Percentiles rank a stretch among this genome's conserved stretches.
Conservation (phyloP, 805 yeast genomes). For the Saturnispora bothae region DNA sequence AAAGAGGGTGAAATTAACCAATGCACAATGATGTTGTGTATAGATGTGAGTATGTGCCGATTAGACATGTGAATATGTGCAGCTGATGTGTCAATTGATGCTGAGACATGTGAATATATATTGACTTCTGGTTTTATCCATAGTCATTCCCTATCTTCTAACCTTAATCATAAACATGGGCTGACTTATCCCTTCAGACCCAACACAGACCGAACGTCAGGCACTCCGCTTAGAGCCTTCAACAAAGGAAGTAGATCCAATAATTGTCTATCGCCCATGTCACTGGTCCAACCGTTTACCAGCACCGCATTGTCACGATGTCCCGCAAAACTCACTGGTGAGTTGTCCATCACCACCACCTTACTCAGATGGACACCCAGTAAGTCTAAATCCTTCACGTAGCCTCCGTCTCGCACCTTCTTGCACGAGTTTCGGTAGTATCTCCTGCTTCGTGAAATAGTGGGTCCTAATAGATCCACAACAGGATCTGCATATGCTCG, state of each 20-base stretch:
- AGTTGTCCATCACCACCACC: slow-evolving; percentile 78
- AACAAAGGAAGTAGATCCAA: slow-evolving; percentile 73
- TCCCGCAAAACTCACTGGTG: slow-evolving; percentile 78
- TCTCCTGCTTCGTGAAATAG: slow-evolving; percentile 62
- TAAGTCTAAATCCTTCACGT: slow-evolving; percentile 55
- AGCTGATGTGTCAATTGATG: too few relatives aligned
- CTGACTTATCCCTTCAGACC: slow-evolving; percentile 15
- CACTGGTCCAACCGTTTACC: slow-evolving; percentile 97
- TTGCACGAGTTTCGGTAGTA: slow-evolving; percentile 14
- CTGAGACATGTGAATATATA: too few relatives aligned
- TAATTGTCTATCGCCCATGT: slow-evolving; percentile 81
- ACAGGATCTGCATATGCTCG: slow-evolving; percentile 96
- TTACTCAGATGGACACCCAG: slow-evolving; percentile 20
- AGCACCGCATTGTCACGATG: slow-evolving; percentile 84
- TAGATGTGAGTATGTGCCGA: too few relatives aligned
- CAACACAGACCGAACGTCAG: slow-evolving; percentile 74
- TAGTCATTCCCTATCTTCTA: too few relatives aligned
- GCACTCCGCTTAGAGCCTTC: slow-evolving; percentile 62
- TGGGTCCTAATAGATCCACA: slow-evolving; percentile 38
- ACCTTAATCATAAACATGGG: too few relatives aligned
- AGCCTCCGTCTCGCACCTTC: slow-evolving; percentile 53
- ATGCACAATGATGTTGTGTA: too few relatives aligned
- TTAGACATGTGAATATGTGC: too few relatives aligned
- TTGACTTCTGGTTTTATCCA: too few relatives aligned
- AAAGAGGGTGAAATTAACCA: too few relatives aligned